These are phyloP conservation scores for Rosa rugosa DNA, from an alignment of 306 rosid genomes.

Conservation along the genomic window DNA sequence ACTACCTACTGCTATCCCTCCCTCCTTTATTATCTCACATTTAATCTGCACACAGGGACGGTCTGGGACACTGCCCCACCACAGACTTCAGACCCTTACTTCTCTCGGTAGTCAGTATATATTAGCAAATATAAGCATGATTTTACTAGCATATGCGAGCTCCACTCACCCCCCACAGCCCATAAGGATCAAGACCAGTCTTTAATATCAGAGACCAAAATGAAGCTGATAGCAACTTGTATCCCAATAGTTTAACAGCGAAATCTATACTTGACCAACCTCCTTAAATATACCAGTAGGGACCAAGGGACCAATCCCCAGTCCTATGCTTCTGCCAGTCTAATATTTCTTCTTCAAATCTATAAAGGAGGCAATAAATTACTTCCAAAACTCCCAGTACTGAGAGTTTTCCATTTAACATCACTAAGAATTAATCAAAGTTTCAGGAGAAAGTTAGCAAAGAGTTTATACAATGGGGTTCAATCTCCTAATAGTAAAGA, in stretches of 20 bases:
- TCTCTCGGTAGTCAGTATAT: background rate
- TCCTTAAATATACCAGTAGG: conserved; percentile 4
- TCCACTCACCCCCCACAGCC: background rate
- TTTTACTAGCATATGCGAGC: background rate
- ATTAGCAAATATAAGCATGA: background rate
- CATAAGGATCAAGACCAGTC: background rate
- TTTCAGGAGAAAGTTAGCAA: background rate
- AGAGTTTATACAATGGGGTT: background rate
- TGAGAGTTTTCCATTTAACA: background rate
- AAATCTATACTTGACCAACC: background rate
- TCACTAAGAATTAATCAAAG: background rate
- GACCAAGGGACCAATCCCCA: background rate
- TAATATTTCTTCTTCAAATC: background rate
- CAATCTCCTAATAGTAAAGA: background rate
- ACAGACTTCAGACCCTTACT: background rate
- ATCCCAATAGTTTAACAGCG: background rate
- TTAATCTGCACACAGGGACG: background rate
- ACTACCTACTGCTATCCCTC: background rate
- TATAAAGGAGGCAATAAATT: background rate
- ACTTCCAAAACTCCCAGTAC: background rate
- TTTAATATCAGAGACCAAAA: background rate
- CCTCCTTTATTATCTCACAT: conserved; percentile 3
- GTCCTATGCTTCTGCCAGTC: background rate
- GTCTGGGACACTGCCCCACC: conserved; percentile 1
- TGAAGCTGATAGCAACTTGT: background rate